phyloP scores from a whole-genome alignment of 306 rosid species.

The Prunus salicina region DNA sequence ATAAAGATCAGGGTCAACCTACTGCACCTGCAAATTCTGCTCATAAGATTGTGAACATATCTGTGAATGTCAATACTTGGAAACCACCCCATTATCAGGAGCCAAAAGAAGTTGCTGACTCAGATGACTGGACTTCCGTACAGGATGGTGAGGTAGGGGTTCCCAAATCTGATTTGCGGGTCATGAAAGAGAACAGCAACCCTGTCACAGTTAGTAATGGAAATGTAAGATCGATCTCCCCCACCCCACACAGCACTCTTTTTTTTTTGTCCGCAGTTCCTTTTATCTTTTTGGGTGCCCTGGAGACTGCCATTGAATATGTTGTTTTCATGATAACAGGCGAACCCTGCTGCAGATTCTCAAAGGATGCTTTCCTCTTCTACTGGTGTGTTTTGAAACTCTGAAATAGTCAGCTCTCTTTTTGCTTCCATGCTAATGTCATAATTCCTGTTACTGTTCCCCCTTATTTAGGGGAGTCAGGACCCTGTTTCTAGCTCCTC shows the following conservation, averaged over 20 bases:
- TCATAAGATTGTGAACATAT: slow-evolving; percentile 56
- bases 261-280: no score
- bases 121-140: slow-evolving; percentile 38
- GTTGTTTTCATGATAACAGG: slow-evolving; percentile 39
- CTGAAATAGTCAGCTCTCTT: background rate
- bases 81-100: slow-evolving; percentile 64
- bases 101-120: slow-evolving; percentile 45
- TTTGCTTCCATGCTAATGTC: background rate
- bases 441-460: background rate
- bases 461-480: background rate
- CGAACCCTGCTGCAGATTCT: slow-evolving; percentile 39
- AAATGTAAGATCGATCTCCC: slow-evolving; percentile 47
- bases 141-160: slow-evolving; percentile 36
- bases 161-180: slow-evolving; percentile 41
- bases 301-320: slow-evolving; percentile 5
- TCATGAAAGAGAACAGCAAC: slow-evolving; percentile 40
- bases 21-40: slow-evolving; percentile 44
- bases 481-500: background rate
- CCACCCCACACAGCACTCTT: background rate
- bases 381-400: slow-evolving; percentile 51
- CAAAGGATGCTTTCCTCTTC: slow-evolving; percentile 46
- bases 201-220: slow-evolving; percentile 42
- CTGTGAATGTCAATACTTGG: slow-evolving; percentile 70
- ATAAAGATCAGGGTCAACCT: slow-evolving; percentile 47
- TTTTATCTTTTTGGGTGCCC: background rate